Percentiles rank a stretch among this genome's conserved stretches.
Conservation (phyloP, 768 basidiomycete species). For the Russula vinacea region DNA sequence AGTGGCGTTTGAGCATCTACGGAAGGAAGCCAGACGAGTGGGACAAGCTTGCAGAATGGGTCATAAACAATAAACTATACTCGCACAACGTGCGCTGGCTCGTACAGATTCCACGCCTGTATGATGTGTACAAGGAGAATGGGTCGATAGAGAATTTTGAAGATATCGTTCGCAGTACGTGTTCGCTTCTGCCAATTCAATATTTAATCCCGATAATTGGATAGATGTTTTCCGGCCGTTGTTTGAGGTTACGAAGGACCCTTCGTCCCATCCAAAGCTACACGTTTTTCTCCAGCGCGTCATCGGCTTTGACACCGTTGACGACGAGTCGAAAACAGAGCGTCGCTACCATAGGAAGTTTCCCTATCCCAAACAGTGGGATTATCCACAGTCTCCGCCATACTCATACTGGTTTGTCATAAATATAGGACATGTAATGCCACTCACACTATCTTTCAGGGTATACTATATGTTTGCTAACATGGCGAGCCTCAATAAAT, state of each 20-base stretch:
- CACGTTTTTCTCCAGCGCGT: conserved; percentile 95
- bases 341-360: conserved; percentile 90
- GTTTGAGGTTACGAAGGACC: conserved; percentile 95
- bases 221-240: conserved; percentile 89
- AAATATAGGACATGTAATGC: neutral
- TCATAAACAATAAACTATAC: conserved; percentile 86
- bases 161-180: conserved; percentile 85
- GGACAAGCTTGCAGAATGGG: conserved; percentile 98
- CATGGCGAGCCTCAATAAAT: conserved; percentile 91
- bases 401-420: conserved; percentile 85
- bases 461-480: conserved; percentile 98
- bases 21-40: conserved; percentile 81
- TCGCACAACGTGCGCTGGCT: conserved; percentile 99
- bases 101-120: conserved; percentile 90
- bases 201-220: neutral
- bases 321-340: conserved; percentile 95
- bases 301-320: conserved; percentile 96
- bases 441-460: conserved; percentile 45
- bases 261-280: conserved; percentile 84
- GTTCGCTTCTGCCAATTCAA: neutral
- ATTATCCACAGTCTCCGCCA: conserved; percentile 84
- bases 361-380: conserved; percentile 88
- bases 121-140: conserved; percentile 91
- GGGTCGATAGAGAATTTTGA: conserved; percentile 83
- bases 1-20: conserved; percentile 97